These are phyloP conservation scores for Trapa incisa DNA, from an alignment of 345 rosid species.

Conservation along the genomic window DNA sequence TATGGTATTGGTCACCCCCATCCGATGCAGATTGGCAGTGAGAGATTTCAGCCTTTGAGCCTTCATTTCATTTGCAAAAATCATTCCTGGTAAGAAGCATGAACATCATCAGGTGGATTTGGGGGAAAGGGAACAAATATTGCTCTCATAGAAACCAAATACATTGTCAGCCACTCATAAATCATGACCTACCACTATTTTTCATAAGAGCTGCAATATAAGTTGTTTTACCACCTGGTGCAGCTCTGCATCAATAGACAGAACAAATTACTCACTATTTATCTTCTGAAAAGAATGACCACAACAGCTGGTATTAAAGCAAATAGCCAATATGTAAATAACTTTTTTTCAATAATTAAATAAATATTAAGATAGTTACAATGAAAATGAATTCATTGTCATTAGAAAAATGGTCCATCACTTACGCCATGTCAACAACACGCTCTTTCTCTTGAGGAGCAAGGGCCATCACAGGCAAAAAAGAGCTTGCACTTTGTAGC, in stretches of 20 bases:
- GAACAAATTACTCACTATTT: background rate
- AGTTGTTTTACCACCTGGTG: conserved; percentile 66
- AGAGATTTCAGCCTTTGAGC: conserved; percentile 70
- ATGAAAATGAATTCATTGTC: background rate
- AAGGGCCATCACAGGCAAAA: conserved; percentile 97
- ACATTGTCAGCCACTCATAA: conserved; percentile 1
- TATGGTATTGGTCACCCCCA: conserved; percentile 89
- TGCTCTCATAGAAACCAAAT: background rate
- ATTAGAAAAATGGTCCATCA: background rate
- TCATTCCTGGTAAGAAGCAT: conserved; percentile 35
- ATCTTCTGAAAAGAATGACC: background rate
- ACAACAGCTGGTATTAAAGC: background rate
- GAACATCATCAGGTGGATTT: background rate
- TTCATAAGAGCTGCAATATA: conserved; percentile 42
- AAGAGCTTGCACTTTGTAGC: conserved; percentile 96
- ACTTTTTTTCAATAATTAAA: background rate
- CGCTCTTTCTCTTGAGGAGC: conserved; percentile 93
- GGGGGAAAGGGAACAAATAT: background rate
- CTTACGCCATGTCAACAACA: conserved; percentile 95
- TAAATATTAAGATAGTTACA: background rate
- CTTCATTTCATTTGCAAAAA: conserved; percentile 91
- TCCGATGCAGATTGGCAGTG: conserved; percentile 82
- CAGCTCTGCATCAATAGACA: conserved; percentile 47
- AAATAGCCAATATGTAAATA: background rate
- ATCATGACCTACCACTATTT: conserved; percentile 41